Conservation (phyloP, 1,139 yeast species). For the Debaryomyces nepalensis region DNA sequence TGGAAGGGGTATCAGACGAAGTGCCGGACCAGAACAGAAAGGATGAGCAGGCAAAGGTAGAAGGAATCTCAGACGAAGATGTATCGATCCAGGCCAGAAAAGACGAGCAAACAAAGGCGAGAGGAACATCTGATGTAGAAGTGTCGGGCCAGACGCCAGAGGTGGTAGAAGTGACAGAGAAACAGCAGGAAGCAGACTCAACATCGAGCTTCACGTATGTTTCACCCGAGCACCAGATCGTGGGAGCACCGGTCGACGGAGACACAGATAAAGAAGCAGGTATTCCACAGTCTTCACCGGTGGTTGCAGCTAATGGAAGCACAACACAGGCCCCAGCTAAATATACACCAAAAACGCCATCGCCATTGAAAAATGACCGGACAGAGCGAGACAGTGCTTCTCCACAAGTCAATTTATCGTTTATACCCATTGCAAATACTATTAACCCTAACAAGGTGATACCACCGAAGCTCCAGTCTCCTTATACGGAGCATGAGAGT, state of each 20-base stretch:
- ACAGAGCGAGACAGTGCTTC: slow-evolving; percentile 16
- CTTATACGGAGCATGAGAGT: slow-evolving; percentile 2
- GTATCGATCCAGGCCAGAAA: not conserved
- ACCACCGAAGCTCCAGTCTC: not conserved
- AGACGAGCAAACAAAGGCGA: not conserved
- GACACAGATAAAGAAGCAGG: not conserved
- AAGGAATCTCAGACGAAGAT: not conserved
- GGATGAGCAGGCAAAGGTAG: not conserved
- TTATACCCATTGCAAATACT: slow-evolving; percentile 26
- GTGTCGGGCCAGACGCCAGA: too few relatives aligned
- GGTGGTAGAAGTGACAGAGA: not conserved
- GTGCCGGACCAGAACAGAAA: not conserved
- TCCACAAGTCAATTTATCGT: slow-evolving; percentile 26
- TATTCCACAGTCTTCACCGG: slow-evolving; percentile 13
- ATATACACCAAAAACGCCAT: slow-evolving; percentile 15
- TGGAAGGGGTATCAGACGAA: not conserved
- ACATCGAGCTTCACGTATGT: slow-evolving; percentile 11
- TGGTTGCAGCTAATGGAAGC: not conserved
- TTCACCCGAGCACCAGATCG: slow-evolving; percentile 4
- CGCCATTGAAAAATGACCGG: slow-evolving; percentile 13
- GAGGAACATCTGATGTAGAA: not conserved
- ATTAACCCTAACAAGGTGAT: slow-evolving; percentile 16
- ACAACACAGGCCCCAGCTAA: slow-evolving; percentile 1
- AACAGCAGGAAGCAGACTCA: not conserved
- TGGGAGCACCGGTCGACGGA: not conserved